Base-by-base conservation (phyloP, 768 basidiomycete species). In the Leccinellum albellum region DNA sequence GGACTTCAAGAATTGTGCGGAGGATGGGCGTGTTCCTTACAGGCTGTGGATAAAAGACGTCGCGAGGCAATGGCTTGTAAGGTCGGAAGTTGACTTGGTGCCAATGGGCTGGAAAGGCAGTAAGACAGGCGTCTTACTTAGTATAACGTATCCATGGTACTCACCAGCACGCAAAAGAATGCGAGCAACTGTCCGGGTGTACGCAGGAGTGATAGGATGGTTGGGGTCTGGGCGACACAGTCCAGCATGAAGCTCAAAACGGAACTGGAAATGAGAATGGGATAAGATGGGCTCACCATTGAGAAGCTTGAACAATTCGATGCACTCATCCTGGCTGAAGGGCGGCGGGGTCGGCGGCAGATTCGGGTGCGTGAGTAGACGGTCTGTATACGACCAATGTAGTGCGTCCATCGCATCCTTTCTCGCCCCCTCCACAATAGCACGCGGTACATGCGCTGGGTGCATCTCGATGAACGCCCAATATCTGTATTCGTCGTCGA, bases 301-400 rank as follows among this genome's bases (percentile, higher is more conserved):
- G 29, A 93, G 76, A 14, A 92, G 72, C 15, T 72, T 76, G 67
- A 84, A 81, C 42, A 93, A 77, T 60, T 91, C 88, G 51, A 87
- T 83, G 62, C 88, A 92, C 68, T 93, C 91, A 15, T 84, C 84
- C 56, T 86, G 86, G 6, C 78, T 78, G 69, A 93, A 92, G 0
- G 90, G 88, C 1, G 88, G 80, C 2, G 83, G 78, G 15, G 80
- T 70, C 1, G 79, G 75, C 40, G 53, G 45, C 3, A 56, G 50
- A 24, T 77, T 77, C 12, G 83, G 75, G 14, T 85, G 78, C 1
- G 87, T 85, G 9, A 91, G 78, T 12, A 91, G 71, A 46, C 85
- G 87, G 65, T 91, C 90, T 3, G 90, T 87, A 72, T 87, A 90
- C 9, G 87, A 83, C 91, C 91, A 93, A 23, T 82, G 88, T 60